Evolutionary conservation across 768 basidiomycete species (phyloP), one percentile per base, ranked within the genome.

Genomic region (Hebeloma cylindrosporum): DNA sequence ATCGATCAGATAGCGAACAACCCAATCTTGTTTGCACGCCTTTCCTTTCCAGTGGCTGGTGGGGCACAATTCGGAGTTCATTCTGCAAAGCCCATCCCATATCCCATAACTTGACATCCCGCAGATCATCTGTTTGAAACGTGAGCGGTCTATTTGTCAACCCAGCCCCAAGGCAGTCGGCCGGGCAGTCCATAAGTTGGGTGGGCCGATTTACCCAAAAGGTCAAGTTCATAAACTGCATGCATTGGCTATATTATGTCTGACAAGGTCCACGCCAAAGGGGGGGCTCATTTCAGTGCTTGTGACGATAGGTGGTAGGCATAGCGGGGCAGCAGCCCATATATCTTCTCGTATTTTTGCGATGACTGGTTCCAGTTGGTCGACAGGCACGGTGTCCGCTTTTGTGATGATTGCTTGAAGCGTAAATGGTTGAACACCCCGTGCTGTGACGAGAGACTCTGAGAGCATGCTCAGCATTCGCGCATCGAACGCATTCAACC

Each of bases 331-430:
- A 0, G 66, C 64, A 14, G 74, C 66, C 56, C 74, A 78, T 52
- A 89, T 80, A 18, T 75, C 70, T 40, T 68, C 60, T 44, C 66
- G 70, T 41, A 85, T 72, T 31, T 61, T 60, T 20, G 64, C 54
- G 22, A 85, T 59, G 1, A 61, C 63, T 9, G 58, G 46, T 7
- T 62, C 47, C 2, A 74, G 61, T 18, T 69, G 54, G 6, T 62
- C 55, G 9, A 51, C 11, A 2, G 70, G 64, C 4, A 85, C 67
- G 3, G 64, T 64, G 60, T 90, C 87, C 1, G 72, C 74, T 62
- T 88, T 88, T 31, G 88, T 88, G 52, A 89, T 76, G 46, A 90
- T 67, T 1, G 85, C 72, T 55, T 90, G 88, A 1, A 89, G 63
- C 0, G 84, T 84, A 60, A 80, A 81, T 2, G 63, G 68, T 23